Evolutionary conservation across 1,139 yeast species (phyloP).

Genomic region (Saccharomycopsis hybrid): DNA sequence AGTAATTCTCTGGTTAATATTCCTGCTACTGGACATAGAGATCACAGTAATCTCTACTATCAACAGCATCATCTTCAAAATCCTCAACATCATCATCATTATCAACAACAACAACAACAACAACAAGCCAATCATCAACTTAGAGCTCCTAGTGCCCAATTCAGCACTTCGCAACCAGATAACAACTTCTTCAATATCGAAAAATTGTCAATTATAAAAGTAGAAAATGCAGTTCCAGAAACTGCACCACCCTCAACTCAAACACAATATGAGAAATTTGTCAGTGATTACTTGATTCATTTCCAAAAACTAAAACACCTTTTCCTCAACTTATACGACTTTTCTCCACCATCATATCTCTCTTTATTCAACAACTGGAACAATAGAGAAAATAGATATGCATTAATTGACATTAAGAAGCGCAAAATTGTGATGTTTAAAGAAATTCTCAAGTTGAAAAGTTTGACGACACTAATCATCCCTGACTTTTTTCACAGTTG

Average conservation of each 20-base stretch:
- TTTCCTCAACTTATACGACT: conserved; percentile 26
- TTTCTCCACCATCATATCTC: conserved; percentile 9
- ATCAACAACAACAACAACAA: neutral
- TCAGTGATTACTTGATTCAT: conserved; percentile 17
- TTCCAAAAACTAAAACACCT: conserved; percentile 24
- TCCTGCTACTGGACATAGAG: neutral
- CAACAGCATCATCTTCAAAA: too few relatives aligned
- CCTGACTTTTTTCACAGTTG: conserved; percentile 28
- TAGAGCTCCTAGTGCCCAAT: too few relatives aligned
- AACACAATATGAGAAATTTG: conserved; percentile 11
- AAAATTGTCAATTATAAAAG: conserved; percentile 5
- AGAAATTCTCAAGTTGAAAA: conserved; percentile 20
- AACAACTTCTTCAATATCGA: conserved; percentile 5
- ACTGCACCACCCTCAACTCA: neutral
- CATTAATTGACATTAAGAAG: conserved; percentile 21
- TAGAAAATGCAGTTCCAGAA: neutral
- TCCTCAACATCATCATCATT: too few relatives aligned
- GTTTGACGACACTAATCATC: conserved; percentile 21
- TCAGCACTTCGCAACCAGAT: neutral
- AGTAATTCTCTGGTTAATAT: conserved; percentile 3
- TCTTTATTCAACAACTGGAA: too few relatives aligned
- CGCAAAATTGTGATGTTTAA: conserved; percentile 24
- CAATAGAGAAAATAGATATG: conserved; percentile 23
- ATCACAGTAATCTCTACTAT: neutral
- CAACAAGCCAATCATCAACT: neutral